phyloP scores from a whole-genome alignment of 2,329 filamentous ascomycete genomes.

The Aspergillus bombycis region DNA sequence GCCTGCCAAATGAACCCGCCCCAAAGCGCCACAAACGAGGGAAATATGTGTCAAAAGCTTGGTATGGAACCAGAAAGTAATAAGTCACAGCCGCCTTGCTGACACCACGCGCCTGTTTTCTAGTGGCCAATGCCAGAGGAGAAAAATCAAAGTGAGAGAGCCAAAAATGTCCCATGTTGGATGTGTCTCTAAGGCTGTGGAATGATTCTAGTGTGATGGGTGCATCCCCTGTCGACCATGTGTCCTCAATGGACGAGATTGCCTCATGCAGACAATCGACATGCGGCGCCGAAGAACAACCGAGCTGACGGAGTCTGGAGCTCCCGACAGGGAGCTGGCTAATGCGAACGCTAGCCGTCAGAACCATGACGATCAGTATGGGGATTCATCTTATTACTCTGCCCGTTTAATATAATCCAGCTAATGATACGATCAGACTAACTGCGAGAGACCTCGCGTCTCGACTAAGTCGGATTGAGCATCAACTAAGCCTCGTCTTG shows the following conservation, averaged over 20 bases:
- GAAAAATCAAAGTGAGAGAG: conserved; percentile 24
- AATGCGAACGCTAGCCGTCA: not conserved
- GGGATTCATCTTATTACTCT: not conserved
- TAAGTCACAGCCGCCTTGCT: not conserved
- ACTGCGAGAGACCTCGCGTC: conserved; percentile 2
- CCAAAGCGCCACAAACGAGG: conserved; percentile 20
- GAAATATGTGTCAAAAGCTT: conserved; percentile 26
- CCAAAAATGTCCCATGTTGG: not conserved
- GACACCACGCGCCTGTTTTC: not conserved
- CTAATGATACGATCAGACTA: not conserved
- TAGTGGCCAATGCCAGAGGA: conserved; percentile 22
- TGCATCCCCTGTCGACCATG: conserved; percentile 23
- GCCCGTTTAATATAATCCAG: not conserved
- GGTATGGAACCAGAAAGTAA: conserved; percentile 13
- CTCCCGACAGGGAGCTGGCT: not conserved
- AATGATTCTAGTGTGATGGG: conserved; percentile 23
- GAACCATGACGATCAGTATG: not conserved
- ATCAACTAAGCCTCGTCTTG: conserved; percentile 2
- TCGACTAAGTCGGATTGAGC: conserved; percentile 4
- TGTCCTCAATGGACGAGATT: conserved; percentile 9
- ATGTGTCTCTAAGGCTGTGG: not conserved
- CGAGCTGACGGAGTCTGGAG: not conserved
- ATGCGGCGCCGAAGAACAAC: conserved; percentile 10
- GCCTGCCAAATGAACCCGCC: not conserved
- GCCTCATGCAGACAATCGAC: conserved; percentile 11